Conservation (phyloP, 1,139 yeast species). For the Zygotorulaspora mrakii region DNA sequence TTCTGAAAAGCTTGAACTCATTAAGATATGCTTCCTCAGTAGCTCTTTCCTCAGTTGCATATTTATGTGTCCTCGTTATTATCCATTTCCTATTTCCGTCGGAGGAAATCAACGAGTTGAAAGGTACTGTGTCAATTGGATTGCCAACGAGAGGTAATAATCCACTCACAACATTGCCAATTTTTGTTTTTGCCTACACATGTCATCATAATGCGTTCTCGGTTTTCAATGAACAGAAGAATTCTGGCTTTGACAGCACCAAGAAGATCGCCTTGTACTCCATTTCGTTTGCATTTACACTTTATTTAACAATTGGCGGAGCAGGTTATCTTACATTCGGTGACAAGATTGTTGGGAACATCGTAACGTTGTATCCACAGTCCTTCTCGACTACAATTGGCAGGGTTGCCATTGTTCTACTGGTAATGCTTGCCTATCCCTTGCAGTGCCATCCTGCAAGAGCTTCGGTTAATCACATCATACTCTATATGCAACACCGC, state of each 20-base stretch:
- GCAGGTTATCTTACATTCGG: constrained; percentile 74
- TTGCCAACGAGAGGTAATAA: constrained; percentile 39
- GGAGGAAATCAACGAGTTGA: constrained; percentile 39
- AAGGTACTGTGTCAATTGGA: constrained; percentile 40
- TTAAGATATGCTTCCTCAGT: constrained; percentile 66
- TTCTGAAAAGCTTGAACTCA: constrained; percentile 59
- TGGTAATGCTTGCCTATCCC: constrained; percentile 69
- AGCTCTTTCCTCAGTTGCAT: constrained; percentile 65
- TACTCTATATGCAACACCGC: constrained; percentile 41
- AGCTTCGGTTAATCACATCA: constrained; percentile 64
- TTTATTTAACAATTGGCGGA: constrained; percentile 61
- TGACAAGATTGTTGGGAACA: constrained; percentile 58
- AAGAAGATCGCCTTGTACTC: constrained; percentile 54
- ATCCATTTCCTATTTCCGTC: constrained; percentile 47
- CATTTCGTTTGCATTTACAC: constrained; percentile 53
- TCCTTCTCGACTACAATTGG: constrained; percentile 62
- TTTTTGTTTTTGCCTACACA: constrained; percentile 74
- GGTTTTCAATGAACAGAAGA: constrained; percentile 59
- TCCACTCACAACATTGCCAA: constrained; percentile 55
- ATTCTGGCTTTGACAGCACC: constrained; percentile 51
- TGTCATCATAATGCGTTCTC: constrained; percentile 82
- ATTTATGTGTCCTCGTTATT: constrained; percentile 58
- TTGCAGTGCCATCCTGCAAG: constrained; percentile 78
- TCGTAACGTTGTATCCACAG: constrained; percentile 65
- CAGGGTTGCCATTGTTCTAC: constrained; percentile 62